phyloP scores from a whole-genome alignment of 495 filamentous ascomycete species.

The Evernia prunastri region DNA sequence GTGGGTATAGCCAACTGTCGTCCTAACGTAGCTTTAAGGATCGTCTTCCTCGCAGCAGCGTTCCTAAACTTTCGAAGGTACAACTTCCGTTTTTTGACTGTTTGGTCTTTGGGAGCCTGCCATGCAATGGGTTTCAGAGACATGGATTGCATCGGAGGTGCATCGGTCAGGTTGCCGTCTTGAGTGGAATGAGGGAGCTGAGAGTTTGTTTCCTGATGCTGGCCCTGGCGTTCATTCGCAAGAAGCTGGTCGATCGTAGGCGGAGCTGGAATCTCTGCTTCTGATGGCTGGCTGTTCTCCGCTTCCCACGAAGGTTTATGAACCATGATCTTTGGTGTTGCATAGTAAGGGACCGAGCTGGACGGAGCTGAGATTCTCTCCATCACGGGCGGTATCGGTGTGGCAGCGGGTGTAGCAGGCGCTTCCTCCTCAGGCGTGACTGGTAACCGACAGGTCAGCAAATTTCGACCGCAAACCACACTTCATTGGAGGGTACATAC shows the following conservation, averaged over 20 bases:
- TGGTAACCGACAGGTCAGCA: neutral
- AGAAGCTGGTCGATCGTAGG: slow-evolving; percentile 12
- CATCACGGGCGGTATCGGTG: neutral
- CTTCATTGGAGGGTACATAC: neutral
- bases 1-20: slow-evolving; percentile 25
- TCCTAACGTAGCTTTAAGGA: slow-evolving; percentile 24
- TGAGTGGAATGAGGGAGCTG: neutral
- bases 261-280: neutral
- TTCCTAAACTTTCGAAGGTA: slow-evolving; percentile 25
- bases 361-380: neutral
- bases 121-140: neutral
- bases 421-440: neutral
- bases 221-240: neutral
- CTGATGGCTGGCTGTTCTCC: slow-evolving; percentile 8
- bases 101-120: slow-evolving; percentile 6
- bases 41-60: slow-evolving; percentile 16
- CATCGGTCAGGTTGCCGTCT: neutral
- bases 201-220: neutral
- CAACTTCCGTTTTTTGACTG: slow-evolving; percentile 15
- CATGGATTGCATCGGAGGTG: slow-evolving; percentile 2
- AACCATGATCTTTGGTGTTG: slow-evolving; percentile 14
- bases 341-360: slow-evolving; percentile 13
- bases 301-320: no score
- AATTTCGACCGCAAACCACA: neutral
- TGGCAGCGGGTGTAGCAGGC: neutral